Evolutionary conservation across 495 filamentous ascomycete genomes (phyloP).

Genomic region (Podospora didyma): DNA sequence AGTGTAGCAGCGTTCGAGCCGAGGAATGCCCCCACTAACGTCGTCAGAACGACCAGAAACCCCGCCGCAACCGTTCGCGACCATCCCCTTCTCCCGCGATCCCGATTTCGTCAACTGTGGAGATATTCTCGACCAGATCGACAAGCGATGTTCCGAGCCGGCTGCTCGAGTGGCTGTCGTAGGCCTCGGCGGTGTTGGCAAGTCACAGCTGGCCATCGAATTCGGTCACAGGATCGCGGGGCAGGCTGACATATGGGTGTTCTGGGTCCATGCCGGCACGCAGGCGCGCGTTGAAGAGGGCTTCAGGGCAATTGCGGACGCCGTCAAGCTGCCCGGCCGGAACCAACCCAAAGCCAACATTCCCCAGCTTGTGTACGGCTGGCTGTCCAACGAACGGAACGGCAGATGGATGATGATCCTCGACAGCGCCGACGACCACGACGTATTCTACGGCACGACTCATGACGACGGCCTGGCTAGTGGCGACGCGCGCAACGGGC

Average conservation of each 20-base stretch:
- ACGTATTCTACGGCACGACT: conserved; percentile 22
- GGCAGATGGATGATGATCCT: conserved; percentile 39
- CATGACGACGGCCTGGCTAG: too few species aligned
- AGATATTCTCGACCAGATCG: too few species aligned
- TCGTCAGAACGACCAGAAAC: conserved; percentile 24
- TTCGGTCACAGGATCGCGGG: background rate
- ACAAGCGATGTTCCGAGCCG: too few species aligned
- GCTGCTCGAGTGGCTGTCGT: conserved; percentile 9
- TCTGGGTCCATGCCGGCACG: too few species aligned
- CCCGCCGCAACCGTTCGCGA: conserved; percentile 19
- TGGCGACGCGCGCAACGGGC: background rate
- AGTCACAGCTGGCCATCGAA: background rate
- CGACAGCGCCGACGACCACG: conserved; percentile 43
- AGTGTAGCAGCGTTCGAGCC: too few species aligned
- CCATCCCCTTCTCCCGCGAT: conserved; percentile 33
- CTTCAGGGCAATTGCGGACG: conserved; percentile 37
- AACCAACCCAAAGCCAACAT: conserved; percentile 34
- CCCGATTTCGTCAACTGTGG: too few species aligned
- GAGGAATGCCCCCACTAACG: too few species aligned
- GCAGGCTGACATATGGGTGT: background rate
- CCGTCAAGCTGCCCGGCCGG: conserved; percentile 30
- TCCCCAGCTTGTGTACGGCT: conserved; percentile 33
- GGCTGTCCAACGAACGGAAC: conserved; percentile 36
- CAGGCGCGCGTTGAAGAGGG: conserved; percentile 11
- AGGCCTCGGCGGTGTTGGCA: background rate